phyloP scores from a whole-genome alignment of 1,139 yeast species.

The Geotrichum macrosporum region DNA sequence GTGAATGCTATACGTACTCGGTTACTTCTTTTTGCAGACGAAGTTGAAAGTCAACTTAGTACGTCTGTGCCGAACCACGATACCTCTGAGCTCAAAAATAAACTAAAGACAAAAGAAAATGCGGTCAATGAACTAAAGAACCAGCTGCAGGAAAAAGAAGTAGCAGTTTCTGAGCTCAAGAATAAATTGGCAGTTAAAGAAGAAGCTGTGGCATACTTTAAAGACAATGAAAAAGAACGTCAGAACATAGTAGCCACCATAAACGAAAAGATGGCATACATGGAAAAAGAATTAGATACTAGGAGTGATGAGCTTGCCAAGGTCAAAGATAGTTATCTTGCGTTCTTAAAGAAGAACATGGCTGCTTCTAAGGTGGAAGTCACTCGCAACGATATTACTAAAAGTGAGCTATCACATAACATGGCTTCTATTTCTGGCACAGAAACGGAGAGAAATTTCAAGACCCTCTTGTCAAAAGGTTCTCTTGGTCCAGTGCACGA shows the following conservation, averaged over 20 bases:
- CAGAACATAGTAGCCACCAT: not conserved
- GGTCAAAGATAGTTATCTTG: constrained; percentile 2
- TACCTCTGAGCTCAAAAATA: too few species aligned
- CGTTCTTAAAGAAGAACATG: not conserved
- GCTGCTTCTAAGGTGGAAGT: not conserved
- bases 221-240: constrained; percentile 13
- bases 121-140: too few species aligned
- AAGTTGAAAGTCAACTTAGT: too few species aligned
- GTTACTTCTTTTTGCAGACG: too few species aligned
- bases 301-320: constrained; percentile 4
- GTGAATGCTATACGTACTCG: too few species aligned
- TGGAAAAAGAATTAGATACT: not conserved
- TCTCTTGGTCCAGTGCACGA: too few species aligned
- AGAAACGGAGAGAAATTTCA: not conserved
- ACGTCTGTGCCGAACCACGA: too few species aligned
- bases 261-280: not conserved
- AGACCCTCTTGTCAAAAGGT: too few species aligned
- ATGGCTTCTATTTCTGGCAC: too few species aligned
- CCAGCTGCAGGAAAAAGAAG: not conserved
- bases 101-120: too few species aligned
- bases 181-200: constrained; percentile 12
- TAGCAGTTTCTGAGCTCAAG: not conserved
- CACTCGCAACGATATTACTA: too few species aligned
- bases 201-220: constrained; percentile 13
- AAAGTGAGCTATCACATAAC: too few species aligned